Evolutionary conservation across 179 eudicot genomes (phyloP).

Genomic region (Silene coronaria): DNA sequence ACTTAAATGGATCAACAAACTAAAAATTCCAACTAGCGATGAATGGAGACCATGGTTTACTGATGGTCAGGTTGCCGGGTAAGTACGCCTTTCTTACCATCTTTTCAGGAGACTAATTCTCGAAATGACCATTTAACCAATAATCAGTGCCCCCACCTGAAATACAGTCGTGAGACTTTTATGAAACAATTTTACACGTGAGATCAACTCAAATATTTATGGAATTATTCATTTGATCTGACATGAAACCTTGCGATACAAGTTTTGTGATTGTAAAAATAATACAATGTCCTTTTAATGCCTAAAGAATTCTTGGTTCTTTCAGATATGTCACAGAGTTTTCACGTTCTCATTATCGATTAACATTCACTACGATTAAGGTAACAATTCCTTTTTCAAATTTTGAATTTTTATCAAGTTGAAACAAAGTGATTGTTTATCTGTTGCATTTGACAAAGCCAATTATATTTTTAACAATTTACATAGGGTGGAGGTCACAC

Average conservation of each 20-base stretch:
- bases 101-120: not conserved
- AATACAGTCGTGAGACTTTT: too few relatives aligned
- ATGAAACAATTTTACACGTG: not conserved
- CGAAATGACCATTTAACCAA: too few relatives aligned
- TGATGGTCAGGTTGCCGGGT: conserved; percentile 21
- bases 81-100: not conserved
- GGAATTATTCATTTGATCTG: not conserved
- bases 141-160: too few relatives aligned
- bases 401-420: too few relatives aligned
- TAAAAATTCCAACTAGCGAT: conserved; percentile 2
- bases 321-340: conserved; percentile 11
- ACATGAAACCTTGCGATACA: not conserved
- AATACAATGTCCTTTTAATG: not conserved
- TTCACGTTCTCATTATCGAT: not conserved
- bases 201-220: not conserved
- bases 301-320: not conserved
- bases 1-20: conserved; percentile 13
- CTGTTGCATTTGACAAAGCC: not conserved
- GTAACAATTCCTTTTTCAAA: not conserved
- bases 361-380: conserved; percentile 14
- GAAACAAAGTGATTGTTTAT: not conserved
- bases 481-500: conserved; percentile 9
- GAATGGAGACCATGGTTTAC: conserved; percentile 18
- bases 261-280: not conserved
- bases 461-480: not conserved